Base-by-base conservation (phyloP, 139 green algal species). In the Tetradesmus obliquus region DNA sequence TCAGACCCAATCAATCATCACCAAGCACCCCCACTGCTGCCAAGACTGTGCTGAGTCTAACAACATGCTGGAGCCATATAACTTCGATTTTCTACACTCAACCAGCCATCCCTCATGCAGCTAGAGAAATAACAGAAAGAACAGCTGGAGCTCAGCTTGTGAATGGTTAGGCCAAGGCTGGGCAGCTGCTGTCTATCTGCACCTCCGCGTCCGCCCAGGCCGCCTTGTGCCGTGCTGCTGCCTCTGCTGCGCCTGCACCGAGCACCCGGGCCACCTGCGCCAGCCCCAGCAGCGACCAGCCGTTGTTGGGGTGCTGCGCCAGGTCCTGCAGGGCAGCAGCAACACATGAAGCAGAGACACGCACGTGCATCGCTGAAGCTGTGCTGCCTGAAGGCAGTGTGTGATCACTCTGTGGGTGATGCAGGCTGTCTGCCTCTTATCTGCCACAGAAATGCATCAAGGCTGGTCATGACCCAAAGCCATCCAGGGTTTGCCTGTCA, bases 211-310 rank as follows among this genome's bases (percentile, higher is more conserved):
- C 55, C 8, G 71, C 51, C 88, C 88, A 92, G 4, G 88, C 92
- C 15, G 58, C 17, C n/a, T 54, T 5, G 1, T 89, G 82, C 53
- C 76, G 17, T 53, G 83, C 20, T 19, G 71, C 12, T 57, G 82
- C 55, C 3, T 91, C 17, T 10, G 86, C 51, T 9, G 55, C 81
- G 79, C 69, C 57, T 17, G 20, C 4, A 22, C 79, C 86, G n/a
- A 91, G 87, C 3, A 81, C 89, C 55, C 69, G 17, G 6, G 92
- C 79, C 62, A 88, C 85, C 54, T 93, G 88, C 55, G 54, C 80
- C 45, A 96, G 83, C 0, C 95, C 95, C 7, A 93, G 19, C 88
- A 96, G 69, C 5, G 92, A 94, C 91, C 94, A 96, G 32, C 92
- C 92, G 86, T 95, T 96, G 74, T 79, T 19, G 5, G 95, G 95